These are phyloP conservation scores for Lasiodiplodia sp. DNA, from an alignment of 2,329 filamentous ascomycete genomes.

Conservation along the genomic window DNA sequence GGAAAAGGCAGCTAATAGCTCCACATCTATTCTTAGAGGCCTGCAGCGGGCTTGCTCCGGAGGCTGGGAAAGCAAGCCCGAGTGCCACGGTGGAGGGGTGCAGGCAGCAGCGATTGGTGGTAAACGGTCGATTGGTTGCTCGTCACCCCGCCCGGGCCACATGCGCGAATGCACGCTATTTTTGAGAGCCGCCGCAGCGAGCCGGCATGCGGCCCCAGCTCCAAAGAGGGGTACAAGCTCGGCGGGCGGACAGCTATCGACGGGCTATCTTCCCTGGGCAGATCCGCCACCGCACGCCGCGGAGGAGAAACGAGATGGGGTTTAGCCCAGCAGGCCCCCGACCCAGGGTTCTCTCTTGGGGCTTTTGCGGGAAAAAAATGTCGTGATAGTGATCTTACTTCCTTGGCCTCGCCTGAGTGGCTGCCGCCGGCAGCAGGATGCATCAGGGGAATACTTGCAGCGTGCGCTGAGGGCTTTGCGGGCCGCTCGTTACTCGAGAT, in stretches of 20 bases:
- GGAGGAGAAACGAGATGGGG: conserved; percentile 26
- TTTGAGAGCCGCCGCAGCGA: conserved; percentile 47
- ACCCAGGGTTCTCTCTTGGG: conserved; percentile 3
- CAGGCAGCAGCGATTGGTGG: conserved; percentile 41
- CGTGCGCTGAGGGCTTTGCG: conserved; percentile 47
- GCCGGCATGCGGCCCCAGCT: conserved; percentile 31
- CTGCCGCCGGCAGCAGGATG: conserved; percentile 13
- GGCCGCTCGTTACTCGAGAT: conserved; percentile 46
- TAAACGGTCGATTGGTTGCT: conserved; percentile 31
- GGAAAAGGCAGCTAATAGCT: conserved; percentile 50
- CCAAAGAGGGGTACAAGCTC: conserved; percentile 25
- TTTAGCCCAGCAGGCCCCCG: conserved; percentile 3
- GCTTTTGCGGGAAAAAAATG: conserved; percentile 25
- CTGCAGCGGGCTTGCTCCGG: conserved; percentile 39
- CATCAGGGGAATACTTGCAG: conserved; percentile 46
- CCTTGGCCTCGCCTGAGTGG: conserved; percentile 21
- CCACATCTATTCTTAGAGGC: conserved; percentile 58
- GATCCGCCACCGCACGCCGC: conserved; percentile 26
- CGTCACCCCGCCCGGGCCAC: conserved; percentile 17
- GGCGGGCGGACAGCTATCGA: conserved; percentile 27
- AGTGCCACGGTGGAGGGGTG: conserved; percentile 38
- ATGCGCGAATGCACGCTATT: conserved; percentile 40
- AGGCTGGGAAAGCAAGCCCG: conserved; percentile 33
- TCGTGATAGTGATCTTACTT: conserved; percentile 27
- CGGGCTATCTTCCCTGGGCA: conserved; percentile 28